A percentile compares a stretch with the other conserved stretches of the same genome.
phyloP scores from a whole-genome alignment of 169 alveolate species.

The Neospora caninum region DNA sequence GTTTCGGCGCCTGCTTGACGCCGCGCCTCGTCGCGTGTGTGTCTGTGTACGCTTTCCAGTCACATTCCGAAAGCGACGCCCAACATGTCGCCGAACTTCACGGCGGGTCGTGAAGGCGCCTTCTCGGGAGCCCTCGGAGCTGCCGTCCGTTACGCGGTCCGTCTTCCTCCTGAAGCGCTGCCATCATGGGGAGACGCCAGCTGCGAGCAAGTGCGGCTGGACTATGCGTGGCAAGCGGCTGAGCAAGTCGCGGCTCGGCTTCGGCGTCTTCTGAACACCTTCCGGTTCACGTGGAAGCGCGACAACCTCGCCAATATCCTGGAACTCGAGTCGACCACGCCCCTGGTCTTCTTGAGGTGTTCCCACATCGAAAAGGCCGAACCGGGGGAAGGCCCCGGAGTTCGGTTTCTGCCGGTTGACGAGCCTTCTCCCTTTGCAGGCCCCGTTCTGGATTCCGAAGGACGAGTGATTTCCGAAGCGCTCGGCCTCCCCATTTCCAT shows the following conservation, averaged over 20 bases:
- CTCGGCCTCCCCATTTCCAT: background rate
- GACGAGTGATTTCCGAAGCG: background rate
- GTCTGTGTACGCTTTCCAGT: no score
- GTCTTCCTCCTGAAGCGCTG: background rate
- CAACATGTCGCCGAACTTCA: no score
- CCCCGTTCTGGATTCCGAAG: background rate
- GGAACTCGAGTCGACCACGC: background rate
- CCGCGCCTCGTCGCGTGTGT: no score
- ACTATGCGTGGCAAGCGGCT: background rate
- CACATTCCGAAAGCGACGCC: no score
- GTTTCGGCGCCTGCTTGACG: no score
- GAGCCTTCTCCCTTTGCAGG: background rate
- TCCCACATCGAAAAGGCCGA: background rate
- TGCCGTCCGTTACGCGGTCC: background rate
- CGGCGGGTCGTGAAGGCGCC: no score
- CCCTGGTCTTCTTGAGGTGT: background rate
- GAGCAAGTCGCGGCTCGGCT: background rate
- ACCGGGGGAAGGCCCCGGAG: background rate
- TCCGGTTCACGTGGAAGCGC: conserved; percentile 26
- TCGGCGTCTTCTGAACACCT: background rate
- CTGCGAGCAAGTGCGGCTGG: background rate
- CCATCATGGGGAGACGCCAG: background rate
- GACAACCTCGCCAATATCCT: background rate
- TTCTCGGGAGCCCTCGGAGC: conserved; percentile 26
- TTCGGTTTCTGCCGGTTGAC: background rate